These are phyloP conservation scores for Penicillium sp. DNA, from an alignment of 2,329 filamentous ascomycete species.

Conservation along the genomic window DNA sequence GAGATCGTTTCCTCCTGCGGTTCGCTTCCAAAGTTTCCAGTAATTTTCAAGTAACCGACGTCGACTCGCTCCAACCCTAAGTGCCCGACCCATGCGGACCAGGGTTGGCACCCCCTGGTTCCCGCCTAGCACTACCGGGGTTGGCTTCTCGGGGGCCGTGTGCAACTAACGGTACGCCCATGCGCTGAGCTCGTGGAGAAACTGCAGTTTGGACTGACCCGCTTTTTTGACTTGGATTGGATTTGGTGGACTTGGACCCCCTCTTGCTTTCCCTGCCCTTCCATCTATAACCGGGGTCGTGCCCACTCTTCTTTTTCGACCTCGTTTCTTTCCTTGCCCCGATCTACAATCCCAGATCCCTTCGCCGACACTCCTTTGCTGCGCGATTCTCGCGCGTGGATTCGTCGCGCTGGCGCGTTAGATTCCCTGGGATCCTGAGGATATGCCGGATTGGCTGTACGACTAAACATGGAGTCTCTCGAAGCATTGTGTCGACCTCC, in stretches of 20 bases:
- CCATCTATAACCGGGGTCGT: conserved; percentile 22
- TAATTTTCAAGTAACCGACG: not conserved
- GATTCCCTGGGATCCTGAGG: conserved; percentile 7
- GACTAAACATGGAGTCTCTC: conserved; percentile 24
- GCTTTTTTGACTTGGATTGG: not conserved
- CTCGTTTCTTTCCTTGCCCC: conserved; percentile 5
- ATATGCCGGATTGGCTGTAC: conserved; percentile 14
- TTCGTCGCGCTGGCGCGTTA: conserved; percentile 27
- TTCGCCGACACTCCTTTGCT: conserved; percentile 11
- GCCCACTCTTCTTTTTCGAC: conserved; percentile 8
- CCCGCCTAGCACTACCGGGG: conserved; percentile 4
- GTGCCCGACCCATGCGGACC: not conserved
- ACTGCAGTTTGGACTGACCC: not conserved
- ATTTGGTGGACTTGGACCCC: conserved; percentile 1
- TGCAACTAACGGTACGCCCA: not conserved
- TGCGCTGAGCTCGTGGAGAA: not conserved
- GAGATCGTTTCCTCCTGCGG: conserved; percentile 6
- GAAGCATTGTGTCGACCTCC: conserved; percentile 63
- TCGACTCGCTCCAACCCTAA: not conserved
- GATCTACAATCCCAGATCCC: conserved; percentile 9
- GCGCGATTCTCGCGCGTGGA: conserved; percentile 21
- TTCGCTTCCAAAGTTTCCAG: conserved; percentile 1
- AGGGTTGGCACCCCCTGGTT: not conserved
- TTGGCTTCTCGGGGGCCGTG: conserved; percentile 7
- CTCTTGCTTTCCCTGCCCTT: not conserved